Conservation (phyloP, 768 basidiomycete species). For the Rhizopogon salebrosus region DNA sequence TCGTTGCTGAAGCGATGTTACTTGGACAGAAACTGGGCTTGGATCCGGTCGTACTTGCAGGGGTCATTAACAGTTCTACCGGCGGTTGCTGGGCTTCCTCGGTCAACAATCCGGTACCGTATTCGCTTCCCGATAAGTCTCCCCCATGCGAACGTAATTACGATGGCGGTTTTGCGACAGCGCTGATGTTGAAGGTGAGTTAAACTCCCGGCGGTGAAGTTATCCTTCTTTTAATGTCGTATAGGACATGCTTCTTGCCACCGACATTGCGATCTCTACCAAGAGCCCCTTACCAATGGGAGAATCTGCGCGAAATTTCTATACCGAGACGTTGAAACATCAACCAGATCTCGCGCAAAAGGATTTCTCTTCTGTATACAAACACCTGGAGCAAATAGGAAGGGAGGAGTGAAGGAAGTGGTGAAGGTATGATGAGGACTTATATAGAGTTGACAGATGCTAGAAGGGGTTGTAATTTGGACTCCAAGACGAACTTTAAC, state of each 20-base stretch:
- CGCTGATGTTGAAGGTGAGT: conserved; percentile 75
- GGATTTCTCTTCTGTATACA: conserved; percentile 82
- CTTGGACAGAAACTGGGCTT: conserved; percentile 80
- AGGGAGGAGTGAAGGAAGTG: not conserved
- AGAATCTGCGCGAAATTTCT: conserved; percentile 56
- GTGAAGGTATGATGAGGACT: conserved; percentile 7
- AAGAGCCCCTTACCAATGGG: conserved; percentile 61
- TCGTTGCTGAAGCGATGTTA: conserved; percentile 86
- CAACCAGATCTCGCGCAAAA: conserved; percentile 58
- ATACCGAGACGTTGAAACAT: conserved; percentile 46
- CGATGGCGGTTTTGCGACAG: conserved; percentile 81
- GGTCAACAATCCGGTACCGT: conserved; percentile 84
- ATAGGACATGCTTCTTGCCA: conserved; percentile 84
- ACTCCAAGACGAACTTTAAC: not conserved
- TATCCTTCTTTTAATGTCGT: conserved; percentile 6
- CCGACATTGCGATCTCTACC: conserved; percentile 47
- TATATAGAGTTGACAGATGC: not conserved
- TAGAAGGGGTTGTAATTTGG: not conserved
- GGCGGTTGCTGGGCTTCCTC: conserved; percentile 81
- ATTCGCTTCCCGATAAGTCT: conserved; percentile 61
- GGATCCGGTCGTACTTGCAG: conserved; percentile 68
- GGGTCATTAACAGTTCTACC: conserved; percentile 82
- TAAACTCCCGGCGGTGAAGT: not conserved
- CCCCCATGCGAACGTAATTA: conserved; percentile 82
- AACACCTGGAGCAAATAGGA: conserved; percentile 39